Evolutionary conservation across 192 early-diverging fungal genomes (phyloP).

Genomic region (Linnemannia zychae): DNA sequence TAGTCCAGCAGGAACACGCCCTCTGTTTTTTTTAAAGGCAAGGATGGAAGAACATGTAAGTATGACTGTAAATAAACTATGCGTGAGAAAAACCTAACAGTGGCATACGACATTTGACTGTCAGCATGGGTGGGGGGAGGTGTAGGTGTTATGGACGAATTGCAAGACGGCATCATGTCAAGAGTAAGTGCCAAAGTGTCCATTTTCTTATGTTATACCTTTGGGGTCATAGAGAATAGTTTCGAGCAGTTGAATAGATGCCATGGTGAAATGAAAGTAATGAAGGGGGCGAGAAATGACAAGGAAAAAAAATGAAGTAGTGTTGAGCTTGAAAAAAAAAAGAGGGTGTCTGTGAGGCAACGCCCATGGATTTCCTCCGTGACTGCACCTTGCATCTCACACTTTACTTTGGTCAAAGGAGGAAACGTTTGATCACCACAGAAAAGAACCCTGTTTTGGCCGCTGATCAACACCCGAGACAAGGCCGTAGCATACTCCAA

Average conservation of each 20-base stretch:
- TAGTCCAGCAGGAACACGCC: constrained; percentile 48
- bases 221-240: constrained; percentile 52
- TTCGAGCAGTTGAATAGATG: constrained; percentile 29
- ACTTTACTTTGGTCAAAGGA: no score
- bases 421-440: no score
- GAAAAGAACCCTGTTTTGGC: no score
- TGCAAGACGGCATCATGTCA: no score
- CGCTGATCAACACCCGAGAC: no score
- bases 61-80: neutral
- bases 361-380: no score
- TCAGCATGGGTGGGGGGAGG: no score
- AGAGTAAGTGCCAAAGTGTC: neutral
- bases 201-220: constrained; percentile 6
- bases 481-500: no score
- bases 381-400: no score
- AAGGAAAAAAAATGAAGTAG: neutral
- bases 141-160: no score
- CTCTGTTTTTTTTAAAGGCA: neutral
- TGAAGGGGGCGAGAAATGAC: neutral
- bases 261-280: constrained; percentile 17
- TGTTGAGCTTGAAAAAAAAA: neutral
- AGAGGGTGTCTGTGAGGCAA: no score
- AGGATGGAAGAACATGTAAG: neutral
- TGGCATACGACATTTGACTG: no score
- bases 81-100: constrained; percentile 7